A percentile compares a stretch with the other conserved stretches of the same genome.
phyloP scores from a whole-genome alignment of 306 rosid genomes.

The Oemleria cerasiformis region DNA sequence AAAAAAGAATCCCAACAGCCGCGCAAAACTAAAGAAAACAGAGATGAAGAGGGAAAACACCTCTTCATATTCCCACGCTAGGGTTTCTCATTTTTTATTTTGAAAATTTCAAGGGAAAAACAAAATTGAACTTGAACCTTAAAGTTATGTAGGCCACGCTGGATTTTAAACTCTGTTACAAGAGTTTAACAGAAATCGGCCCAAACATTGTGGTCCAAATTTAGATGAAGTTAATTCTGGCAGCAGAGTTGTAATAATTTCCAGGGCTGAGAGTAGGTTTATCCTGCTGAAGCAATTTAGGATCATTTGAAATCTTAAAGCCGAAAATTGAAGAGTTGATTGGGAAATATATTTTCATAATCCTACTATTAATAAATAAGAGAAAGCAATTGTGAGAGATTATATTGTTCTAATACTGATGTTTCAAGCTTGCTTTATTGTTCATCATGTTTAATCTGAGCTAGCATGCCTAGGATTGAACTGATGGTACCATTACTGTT shows the following conservation, averaged over 20 bases:
- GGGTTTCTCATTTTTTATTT: neutral
- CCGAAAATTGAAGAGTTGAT: neutral
- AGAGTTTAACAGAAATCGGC: too few relatives aligned
- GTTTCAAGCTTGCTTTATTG: constrained; percentile 7
- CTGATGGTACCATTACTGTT: constrained; percentile 29
- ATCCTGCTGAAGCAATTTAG: neutral
- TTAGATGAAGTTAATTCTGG: neutral
- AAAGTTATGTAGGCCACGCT: too few relatives aligned
- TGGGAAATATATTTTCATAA: neutral
- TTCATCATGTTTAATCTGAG: neutral
- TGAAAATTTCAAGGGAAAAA: neutral
- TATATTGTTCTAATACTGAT: neutral
- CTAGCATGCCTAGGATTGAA: constrained; percentile 13
- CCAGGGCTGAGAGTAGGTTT: too few relatives aligned
- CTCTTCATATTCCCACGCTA: constrained; percentile 3
- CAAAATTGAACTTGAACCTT: neutral
- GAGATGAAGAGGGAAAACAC: constrained; percentile 2
- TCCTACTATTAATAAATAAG: neutral
- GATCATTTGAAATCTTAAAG: neutral
- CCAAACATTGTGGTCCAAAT: too few relatives aligned
- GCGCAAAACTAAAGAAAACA: neutral
- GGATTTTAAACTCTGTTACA: too few relatives aligned
- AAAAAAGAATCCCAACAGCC: neutral
- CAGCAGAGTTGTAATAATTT: too few relatives aligned
- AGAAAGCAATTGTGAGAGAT: neutral